phyloP scores from a whole-genome alignment of 169 alveolate genomes.

The Amoebophrya sp. region DNA sequence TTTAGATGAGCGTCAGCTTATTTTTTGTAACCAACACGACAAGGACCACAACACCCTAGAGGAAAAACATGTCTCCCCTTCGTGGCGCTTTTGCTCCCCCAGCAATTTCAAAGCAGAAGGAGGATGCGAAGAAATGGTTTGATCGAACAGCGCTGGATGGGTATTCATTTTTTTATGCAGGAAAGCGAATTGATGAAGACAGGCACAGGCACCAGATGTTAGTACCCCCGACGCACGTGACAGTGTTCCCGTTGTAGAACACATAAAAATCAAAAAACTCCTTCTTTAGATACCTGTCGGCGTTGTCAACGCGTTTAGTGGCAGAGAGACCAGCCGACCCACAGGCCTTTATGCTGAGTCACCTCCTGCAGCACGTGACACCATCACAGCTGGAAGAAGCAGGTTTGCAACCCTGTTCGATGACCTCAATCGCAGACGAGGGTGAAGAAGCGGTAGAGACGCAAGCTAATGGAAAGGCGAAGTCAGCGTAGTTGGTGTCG shows the following conservation, averaged over 20 bases:
- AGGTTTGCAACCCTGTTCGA: too few relatives aligned
- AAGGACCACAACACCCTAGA: neutral
- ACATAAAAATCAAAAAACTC: too few relatives aligned
- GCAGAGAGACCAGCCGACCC: neutral
- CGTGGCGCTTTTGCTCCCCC: neutral
- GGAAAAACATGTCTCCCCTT: neutral
- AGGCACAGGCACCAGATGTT: too few relatives aligned
- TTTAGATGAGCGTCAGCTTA: too few relatives aligned
- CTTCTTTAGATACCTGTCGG: neutral
- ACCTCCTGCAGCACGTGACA: neutral
- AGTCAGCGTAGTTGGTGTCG: too few relatives aligned
- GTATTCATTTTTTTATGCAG: neutral
- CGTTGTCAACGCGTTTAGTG: neutral
- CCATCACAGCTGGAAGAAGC: neutral
- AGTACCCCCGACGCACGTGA: too few relatives aligned
- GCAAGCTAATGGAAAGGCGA: too few relatives aligned
- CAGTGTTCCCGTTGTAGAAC: too few relatives aligned
- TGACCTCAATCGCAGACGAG: too few relatives aligned
- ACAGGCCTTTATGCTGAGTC: constrained; percentile 11
- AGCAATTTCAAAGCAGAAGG: neutral
- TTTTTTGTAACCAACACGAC: neutral
- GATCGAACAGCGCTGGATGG: neutral
- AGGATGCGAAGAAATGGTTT: neutral
- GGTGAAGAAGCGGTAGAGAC: too few relatives aligned
- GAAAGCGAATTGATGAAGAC: too few relatives aligned